Evolutionary conservation across 2,329 filamentous ascomycete species (phyloP), one percentile per base, ranked within the genome.

Genomic region (Phyllosticta paracitricarpa): DNA sequence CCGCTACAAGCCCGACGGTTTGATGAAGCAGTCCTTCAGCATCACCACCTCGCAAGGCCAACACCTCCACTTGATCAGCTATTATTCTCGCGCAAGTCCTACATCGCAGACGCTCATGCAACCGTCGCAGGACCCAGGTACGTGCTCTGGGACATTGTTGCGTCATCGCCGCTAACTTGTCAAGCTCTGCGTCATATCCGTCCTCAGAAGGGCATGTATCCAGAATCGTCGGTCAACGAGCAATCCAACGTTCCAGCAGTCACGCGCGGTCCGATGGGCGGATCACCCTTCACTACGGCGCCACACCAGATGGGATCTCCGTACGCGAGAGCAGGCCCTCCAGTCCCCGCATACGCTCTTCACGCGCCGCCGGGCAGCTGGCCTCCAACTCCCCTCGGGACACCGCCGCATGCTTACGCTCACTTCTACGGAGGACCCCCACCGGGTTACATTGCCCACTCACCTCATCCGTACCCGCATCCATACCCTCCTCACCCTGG

Each of bases 1-100:
- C 61, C 70, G 73, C 24, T 69, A 81, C 79, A 61, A 99, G 97
- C 80, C 89, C 88, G 94, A 99, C 69, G 94, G 94, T 0, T 82
- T 99, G 3, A 97, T 97, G 91, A 99, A 99, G 82, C 94, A 99
- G 76, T 97, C 94, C 0, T 99, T 97, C 81, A 97, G 93, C 77
- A 97, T 99, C 77, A 97, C 92, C 24, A 97, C 94, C 1, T 91
- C 89, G 1, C 86, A 82, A 48, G 84, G 91, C 66, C 91, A 97
- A 69, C 94, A 97, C 72, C 85, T 99, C 1, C 94, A 99, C 77
- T 83, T 99, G 58, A 99, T 99, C 77, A 97, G 93, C 68, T 99
- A 99, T 78, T 97, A 92, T 75, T 89, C 91, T 3, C 84, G 92
- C 61, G 89, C 89, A 28, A 85, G 90, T 62, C 84, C 89, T 3